Evolutionary conservation across 164 flowering plant genomes (phyloP), one percentile per base, ranked within the genome.

Genomic region (Platanus orientalis): DNA sequence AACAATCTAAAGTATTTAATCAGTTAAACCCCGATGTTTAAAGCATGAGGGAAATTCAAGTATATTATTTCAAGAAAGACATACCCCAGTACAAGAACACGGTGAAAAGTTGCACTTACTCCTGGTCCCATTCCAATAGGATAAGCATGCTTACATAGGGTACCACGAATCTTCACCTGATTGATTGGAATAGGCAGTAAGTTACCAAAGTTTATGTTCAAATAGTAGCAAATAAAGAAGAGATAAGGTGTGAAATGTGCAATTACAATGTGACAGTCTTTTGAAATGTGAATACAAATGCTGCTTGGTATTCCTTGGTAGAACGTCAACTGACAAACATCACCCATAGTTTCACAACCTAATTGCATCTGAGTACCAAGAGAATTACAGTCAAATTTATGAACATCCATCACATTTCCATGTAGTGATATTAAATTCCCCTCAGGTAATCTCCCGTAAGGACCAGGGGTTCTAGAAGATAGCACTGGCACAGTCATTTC

Each of bases 121-220:
- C 92, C 98, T 62, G 82, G 76, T 54, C 94, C 95, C 72, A 93
- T 73, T 62, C 91, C 97, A 72, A 76, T 54, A 67, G 92, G 96
- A 63, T 56, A 79, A 32, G 75, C 66, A 64, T 54, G 69, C 51
- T 71, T 69, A 26, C 75, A 59, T 23, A 76, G 14, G 42, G 65
- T 61, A 57, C 88, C 84, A 68, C 65, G 76, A 63, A 90, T 72
- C 69, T 23, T 81, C 69, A 86, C 94, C 98, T 92, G 64, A 20
- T 69, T 7, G 30, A 60, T 36, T 17, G 27, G 58, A 54, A 67
- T 12, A 54, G 3, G 24, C 21, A 64, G 65, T 29, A 45, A 73
- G 65, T 60, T 23, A 54, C 27, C 49, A 57, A n/a, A 53, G 9
- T 45, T 23, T 21, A 52, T 47, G 1, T 42, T 60, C 26, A 39